Conservation (phyloP, 1,139 yeast genomes). For the Diutina siamensis region DNA sequence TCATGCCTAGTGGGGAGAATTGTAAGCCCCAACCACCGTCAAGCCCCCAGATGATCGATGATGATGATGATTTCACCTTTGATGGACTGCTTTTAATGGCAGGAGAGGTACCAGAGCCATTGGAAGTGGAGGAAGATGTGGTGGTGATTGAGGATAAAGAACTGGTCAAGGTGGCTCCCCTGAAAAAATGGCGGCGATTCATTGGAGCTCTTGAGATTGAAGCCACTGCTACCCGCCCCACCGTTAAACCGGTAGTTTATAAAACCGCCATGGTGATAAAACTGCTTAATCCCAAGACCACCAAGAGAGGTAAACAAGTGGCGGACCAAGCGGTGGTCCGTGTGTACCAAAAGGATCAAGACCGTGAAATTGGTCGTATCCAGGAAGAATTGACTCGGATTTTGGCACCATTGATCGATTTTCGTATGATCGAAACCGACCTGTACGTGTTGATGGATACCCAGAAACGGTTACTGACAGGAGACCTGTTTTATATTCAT, state of each 20-base stretch:
- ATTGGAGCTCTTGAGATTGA: slow-evolving; percentile 65
- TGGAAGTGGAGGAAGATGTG: background rate
- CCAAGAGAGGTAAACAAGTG: slow-evolving; percentile 11
- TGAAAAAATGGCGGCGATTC: slow-evolving; percentile 17
- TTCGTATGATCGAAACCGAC: slow-evolving; percentile 42
- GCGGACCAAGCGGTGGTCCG: slow-evolving; percentile 23
- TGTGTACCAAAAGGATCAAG: slow-evolving; percentile 17
- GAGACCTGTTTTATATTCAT: slow-evolving; percentile 58
- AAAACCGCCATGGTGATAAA: slow-evolving; percentile 36
- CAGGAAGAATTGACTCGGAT: slow-evolving; percentile 65
- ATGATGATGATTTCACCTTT: slow-evolving; percentile 2
- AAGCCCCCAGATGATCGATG: background rate
- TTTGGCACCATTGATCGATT: slow-evolving; percentile 54
- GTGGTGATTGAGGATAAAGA: background rate
- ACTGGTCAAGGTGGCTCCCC: background rate
- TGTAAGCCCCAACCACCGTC: background rate
- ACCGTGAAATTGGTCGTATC: slow-evolving; percentile 64
- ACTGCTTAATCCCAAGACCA: slow-evolving; percentile 21
- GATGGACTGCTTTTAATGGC: background rate
- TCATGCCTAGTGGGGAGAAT: slow-evolving; percentile 1
- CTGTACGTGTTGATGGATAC: slow-evolving; percentile 51
- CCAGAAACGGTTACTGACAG: slow-evolving; percentile 48
- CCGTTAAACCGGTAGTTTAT: slow-evolving; percentile 38
- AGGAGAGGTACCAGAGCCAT: background rate
- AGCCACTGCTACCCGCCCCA: slow-evolving; percentile 81